Base-by-base conservation (phyloP, 2,329 filamentous ascomycete genomes). In the Aspergillus texensis region DNA sequence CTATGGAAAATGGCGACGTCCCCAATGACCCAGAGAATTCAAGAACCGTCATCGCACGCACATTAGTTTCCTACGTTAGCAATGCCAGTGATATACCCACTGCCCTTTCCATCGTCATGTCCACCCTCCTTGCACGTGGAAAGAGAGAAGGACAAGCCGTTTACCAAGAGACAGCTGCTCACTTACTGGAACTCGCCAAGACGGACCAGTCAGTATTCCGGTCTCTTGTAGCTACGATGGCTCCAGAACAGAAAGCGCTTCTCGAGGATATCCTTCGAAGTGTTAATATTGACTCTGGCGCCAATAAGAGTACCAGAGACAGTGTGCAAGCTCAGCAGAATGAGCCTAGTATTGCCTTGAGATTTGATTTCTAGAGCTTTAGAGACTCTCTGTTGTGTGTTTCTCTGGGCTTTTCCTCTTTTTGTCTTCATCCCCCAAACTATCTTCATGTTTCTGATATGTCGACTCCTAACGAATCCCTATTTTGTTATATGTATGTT, bases 311-410 rank as follows among this genome's bases (percentile, higher is more conserved):
- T 70, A 72, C 69, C 74, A 73, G 74, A 63, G 80, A 81, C 70
- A 77, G 75, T 60, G 71, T 79, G 50, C 79, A 78, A 57, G 82
- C 80, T 63, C 80, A 81, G 55, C 80, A 81, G 56, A 81, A 78
- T 50, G 82, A 83, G 77, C 95, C 95, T 14, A 95, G 84, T 67
- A 99, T 99, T 83, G 93, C 93, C 60, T 79, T 99, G 74, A 95
- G 96, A 85, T 96, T 98, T 91, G 85, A 97, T 77, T 98, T 99
- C 84, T 92, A 67, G 59, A 48, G 8, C 32, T 55, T 45, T 59
- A 4, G 21, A 53, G 55, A 14, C 19, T 28, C 24, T 5, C 11
- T 54, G 34, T 21, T 55, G n/a, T 61, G 21, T 55, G 58, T 45
- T 16, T 10, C 34, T 36, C 14, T 36, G 14, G 34, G 34, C 24